phyloP scores from a whole-genome alignment of 306 rosid genomes.

The Abrus precatorius region DNA sequence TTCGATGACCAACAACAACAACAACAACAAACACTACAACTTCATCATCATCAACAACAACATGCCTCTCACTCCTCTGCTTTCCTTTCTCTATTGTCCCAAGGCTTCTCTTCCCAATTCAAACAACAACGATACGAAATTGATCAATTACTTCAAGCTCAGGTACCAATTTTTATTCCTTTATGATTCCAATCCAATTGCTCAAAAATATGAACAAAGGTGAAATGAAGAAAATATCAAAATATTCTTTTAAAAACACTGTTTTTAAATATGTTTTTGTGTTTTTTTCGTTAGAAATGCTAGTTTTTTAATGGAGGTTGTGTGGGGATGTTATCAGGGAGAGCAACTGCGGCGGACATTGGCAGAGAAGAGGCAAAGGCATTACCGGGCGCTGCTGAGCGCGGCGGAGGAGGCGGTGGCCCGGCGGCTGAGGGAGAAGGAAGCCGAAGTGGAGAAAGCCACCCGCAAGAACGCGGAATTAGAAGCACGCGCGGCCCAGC shows the following conservation, averaged over 20 bases:
- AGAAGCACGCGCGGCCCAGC: slow-evolving; percentile 88
- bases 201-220: neutral
- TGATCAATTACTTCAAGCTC: slow-evolving; percentile 76
- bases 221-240: neutral
- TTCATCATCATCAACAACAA: slow-evolving; percentile 52
- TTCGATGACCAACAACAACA: slow-evolving; percentile 65
- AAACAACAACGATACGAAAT: slow-evolving; percentile 78
- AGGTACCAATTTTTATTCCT: slow-evolving; percentile 59
- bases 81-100: slow-evolving; percentile 58
- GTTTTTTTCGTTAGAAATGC: neutral
- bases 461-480: slow-evolving; percentile 76
- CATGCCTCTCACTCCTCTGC: slow-evolving; percentile 57
- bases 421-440: slow-evolving; percentile 70
- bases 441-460: slow-evolving; percentile 75
- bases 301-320: neutral
- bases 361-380: slow-evolving; percentile 79
- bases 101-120: slow-evolving; percentile 69
- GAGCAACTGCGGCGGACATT: slow-evolving; percentile 76
- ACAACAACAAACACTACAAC: slow-evolving; percentile 53
- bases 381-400: slow-evolving; percentile 64
- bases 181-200: neutral
- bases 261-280: no score
- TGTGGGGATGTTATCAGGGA: slow-evolving; percentile 54
- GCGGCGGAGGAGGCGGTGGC: slow-evolving; percentile 77
- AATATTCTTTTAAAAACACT: no score